phyloP scores from a whole-genome alignment of 78 protist species.

The Pigoraptor vietnamica region DNA sequence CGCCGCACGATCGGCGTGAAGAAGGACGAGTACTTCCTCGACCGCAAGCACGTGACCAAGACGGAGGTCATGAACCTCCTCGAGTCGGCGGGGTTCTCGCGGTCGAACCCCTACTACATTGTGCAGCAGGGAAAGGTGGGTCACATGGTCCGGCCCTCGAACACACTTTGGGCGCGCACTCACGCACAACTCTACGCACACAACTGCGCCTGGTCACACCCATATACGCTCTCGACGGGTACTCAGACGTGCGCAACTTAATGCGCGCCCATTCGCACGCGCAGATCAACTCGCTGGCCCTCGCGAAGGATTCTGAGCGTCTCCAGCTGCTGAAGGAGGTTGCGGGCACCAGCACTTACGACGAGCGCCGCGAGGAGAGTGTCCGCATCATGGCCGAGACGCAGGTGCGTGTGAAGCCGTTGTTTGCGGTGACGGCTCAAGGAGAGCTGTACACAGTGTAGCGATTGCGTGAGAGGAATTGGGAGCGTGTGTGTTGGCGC shows the following conservation, averaged over 20 bases:
- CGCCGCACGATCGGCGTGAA: conserved; percentile 76
- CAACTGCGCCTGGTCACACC: background rate
- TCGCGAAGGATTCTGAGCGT: conserved; percentile 80
- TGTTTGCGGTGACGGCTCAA: no score
- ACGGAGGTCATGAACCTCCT: conserved; percentile 67
- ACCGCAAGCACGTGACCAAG: conserved; percentile 49
- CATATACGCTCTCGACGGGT: no score
- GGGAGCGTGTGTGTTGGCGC: background rate
- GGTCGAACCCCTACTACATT: conserved; percentile 95
- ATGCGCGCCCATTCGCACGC: background rate
- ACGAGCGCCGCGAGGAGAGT: conserved; percentile 77
- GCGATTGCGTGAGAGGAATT: no score
- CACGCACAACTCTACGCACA: background rate
- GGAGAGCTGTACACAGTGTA: no score
- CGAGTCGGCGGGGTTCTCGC: conserved; percentile 95
- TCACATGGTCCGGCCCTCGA: background rate
- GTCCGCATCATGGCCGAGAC: conserved; percentile 63
- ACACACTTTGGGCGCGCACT: no score
- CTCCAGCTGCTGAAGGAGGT: conserved; percentile 91
- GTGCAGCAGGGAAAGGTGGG: conserved; percentile 94
- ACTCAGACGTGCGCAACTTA: no score
- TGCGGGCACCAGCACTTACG: conserved; percentile 96
- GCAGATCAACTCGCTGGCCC: conserved; percentile 62
- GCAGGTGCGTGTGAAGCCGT: conserved; percentile 1
- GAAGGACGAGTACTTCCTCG: conserved; percentile 89